Conservation (phyloP, 805 yeast genomes). For the Saturnispora serradocipensis region DNA sequence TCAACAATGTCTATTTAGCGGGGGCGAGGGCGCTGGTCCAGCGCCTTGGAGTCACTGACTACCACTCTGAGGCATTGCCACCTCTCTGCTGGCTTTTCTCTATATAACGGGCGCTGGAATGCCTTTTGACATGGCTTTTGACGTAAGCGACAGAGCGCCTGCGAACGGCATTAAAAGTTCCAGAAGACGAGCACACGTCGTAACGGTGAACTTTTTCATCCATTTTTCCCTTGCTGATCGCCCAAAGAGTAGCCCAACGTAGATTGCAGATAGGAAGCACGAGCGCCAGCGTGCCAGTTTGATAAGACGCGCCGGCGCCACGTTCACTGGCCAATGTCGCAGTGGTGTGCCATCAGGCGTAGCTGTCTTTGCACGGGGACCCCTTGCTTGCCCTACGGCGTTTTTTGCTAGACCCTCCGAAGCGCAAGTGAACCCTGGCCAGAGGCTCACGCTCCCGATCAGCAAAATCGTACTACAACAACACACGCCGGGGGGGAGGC, state of each 20-base stretch:
- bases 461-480: not conserved
- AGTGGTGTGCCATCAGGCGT: no score
- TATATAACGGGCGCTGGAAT: not conserved
- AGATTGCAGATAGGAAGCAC: not conserved
- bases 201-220: not conserved
- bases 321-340: no score
- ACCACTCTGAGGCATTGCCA: not conserved
- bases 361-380: not conserved
- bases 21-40: not conserved
- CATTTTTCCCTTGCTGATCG: not conserved
- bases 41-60: not conserved
- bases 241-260: not conserved
- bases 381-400: not conserved
- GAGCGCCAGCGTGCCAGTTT: not conserved
- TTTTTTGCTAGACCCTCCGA: not conserved
- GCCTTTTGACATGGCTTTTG: not conserved
- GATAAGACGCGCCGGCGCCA: not conserved
- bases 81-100: not conserved
- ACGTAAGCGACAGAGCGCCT: not conserved
- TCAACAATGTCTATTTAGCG: not conserved
- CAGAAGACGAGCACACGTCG: not conserved
- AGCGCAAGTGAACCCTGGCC: not conserved
- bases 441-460: not conserved
- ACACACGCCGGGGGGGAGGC: not conserved
- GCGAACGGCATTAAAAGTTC: not conserved